Evolutionary conservation across 108 stramenopile genomes (phyloP).

Genomic region (Skeletonema potamos): DNA sequence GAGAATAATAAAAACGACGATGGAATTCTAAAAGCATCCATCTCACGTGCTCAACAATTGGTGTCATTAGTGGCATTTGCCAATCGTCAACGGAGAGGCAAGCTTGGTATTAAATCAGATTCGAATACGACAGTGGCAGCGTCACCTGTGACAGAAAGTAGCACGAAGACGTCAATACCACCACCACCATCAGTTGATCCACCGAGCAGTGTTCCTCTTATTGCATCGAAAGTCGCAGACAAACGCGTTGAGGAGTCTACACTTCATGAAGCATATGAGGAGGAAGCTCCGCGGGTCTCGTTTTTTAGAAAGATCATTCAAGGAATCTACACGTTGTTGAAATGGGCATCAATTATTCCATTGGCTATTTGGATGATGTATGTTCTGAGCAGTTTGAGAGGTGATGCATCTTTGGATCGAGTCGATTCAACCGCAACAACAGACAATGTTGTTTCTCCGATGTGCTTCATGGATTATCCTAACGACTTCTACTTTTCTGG

Average conservation of each 20-base stretch:
- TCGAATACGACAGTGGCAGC: not conserved
- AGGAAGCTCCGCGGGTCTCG: not conserved
- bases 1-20: not conserved
- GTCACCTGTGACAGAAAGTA: not conserved
- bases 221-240: not conserved
- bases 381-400: not conserved
- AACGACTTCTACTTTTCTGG: constrained; percentile 6
- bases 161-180: not conserved
- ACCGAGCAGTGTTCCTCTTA: not conserved
- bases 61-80: not conserved
- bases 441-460: not conserved
- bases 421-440: not conserved
- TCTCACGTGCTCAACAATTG: not conserved
- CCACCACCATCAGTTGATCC: not conserved
- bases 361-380: not conserved
- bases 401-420: not conserved
- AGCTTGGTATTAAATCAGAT: not conserved
- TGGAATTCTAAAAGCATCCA: not conserved
- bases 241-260: not conserved
- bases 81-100: not conserved
- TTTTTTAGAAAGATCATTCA: not conserved
- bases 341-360: not conserved
- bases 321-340: not conserved
- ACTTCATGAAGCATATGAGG: not conserved
- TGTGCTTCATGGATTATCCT: constrained; percentile 23